Base-by-base conservation (phyloP, 2,329 filamentous ascomycete genomes). In the Saccharata proteae region DNA sequence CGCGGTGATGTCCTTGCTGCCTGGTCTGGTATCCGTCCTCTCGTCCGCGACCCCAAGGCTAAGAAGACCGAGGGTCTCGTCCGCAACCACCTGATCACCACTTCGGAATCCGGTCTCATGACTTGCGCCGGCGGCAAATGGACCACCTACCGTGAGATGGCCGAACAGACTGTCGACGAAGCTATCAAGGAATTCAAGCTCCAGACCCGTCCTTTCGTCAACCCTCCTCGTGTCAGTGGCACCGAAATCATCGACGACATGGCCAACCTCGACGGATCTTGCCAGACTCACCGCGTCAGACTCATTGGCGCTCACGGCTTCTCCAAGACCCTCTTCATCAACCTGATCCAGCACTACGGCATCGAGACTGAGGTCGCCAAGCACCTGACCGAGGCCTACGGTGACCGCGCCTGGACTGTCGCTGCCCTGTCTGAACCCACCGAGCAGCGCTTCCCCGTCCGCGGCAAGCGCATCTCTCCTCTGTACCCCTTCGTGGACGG, bases 121-220 rank as follows among this genome's bases (percentile, higher is more conserved):
- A 93, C 84, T 19, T 86, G 82, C 48, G 82, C 82, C 16, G 84
- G 84, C 43, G 84, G 84, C 28, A 92, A 93, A 59, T 92, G 84
- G 84, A 92, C 84, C 3, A 92, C 84, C 2, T 92, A 92, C 59
- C 77, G 84, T 35, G 81, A 92, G 56, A 92, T 93, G 84, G 81
- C 83, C 14, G 82, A 93, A 57, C 82, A 92, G 52, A 80, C 80
- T 26, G 82, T 93, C 25, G 82, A 92, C 47, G 77, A 80, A 47
- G 80, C 83, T 7, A 69, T 90, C 52, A 64, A 69, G 31, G 64
- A 71, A 37, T 88, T 84, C 55, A 59, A 63, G 6, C 67, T 90
- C 20, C 53, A 66, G 32, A 59, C 77, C 3, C 62, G 61, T 28
- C 61, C 74, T 11, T 57, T 78, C 19, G 43, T 56, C n/a, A 62